Evolutionary conservation across 345 rosid genomes (phyloP), one percentile per base, ranked within the genome.

Genomic region (Rhodamnia argentea): DNA sequence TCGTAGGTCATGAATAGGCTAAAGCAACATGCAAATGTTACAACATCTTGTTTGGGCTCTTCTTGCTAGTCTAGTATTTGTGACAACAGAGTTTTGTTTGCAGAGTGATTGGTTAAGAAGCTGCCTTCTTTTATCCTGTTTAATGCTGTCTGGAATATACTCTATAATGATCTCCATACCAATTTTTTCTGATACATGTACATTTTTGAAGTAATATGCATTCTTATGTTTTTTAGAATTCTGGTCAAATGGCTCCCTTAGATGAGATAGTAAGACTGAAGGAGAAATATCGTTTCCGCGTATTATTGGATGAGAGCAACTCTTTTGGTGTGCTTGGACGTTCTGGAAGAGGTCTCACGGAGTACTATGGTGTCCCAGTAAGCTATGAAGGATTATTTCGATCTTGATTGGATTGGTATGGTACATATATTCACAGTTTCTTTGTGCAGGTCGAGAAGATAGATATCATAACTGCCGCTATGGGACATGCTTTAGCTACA

Each of bases 401-500:
- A n/a, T 75, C 83, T 82, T 52, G 84, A 59, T 58, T 78, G 57
- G 58, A 87, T 84, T 88, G 27, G 88, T 83, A 86, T 83, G 18
- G 82, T 54, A 52, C 12, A 23, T 55, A 16, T 84, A 20, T 56
- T 37, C 7, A 60, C 60, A 52, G 85, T 29, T 74, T 82, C 87
- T 47, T 60, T 85, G 60, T 89, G 92, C 93, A 98, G 99, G 91
- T 95, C 64, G 99, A 96, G 87, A 98, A 96, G 93, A 94, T 96
- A 88, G 99, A 98, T 91, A 93, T 98, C 87, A 86, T 98, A 88
- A 98, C 98, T 85, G 98, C 99, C 29, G 92, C 96, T 56, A 96
- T 98, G 99, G 99, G 99, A 12, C 99, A 96, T 83, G 95, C 99
- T 47, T 91, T 98, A 88, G 99, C 99, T 37, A 90, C 98, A 6